A percentile compares a stretch with the other conserved stretches of the same genome.
Conservation (phyloP, 768 basidiomycete genomes). For the Porpolomopsis calyptriformis region DNA sequence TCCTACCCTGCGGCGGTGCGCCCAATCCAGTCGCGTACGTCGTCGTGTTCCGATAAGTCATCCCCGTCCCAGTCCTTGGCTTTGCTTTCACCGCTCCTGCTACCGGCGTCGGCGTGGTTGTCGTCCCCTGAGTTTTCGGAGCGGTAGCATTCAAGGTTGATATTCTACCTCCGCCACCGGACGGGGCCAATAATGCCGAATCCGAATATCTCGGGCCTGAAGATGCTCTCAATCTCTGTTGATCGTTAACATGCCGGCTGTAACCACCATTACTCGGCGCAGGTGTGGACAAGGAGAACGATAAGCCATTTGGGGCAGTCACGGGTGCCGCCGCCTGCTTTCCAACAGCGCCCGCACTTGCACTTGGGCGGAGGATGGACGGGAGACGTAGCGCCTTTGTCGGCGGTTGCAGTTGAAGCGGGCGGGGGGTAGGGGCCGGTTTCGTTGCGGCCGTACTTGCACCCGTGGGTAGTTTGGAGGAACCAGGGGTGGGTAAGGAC, state of each 20-base stretch:
- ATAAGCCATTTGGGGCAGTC: background rate
- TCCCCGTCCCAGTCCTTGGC: conserved; percentile 60
- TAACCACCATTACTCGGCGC: background rate
- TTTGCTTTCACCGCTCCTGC: conserved; percentile 25
- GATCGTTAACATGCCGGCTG: background rate
- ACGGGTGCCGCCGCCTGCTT: too few species aligned
- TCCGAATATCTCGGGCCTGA: background rate
- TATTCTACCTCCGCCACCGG: conserved; percentile 3
- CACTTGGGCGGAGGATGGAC: background rate
- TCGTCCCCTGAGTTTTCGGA: background rate
- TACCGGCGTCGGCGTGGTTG: conserved; percentile 4
- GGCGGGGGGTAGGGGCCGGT: background rate
- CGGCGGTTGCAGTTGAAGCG: background rate
- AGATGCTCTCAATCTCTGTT: background rate
- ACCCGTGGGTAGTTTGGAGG: background rate
- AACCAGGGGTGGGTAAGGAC: background rate
- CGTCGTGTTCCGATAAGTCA: conserved; percentile 45
- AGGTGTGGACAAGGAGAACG: background rate
- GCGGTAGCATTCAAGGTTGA: too few species aligned
- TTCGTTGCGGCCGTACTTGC: background rate
- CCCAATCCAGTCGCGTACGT: conserved; percentile 7
- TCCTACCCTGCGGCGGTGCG: too few species aligned
- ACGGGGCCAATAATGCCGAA: conserved; percentile 3
- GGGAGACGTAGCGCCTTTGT: background rate
- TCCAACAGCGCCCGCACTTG: background rate